Percentiles rank a stretch among this genome's conserved stretches.
phyloP scores from a whole-genome alignment of 2,329 filamentous ascomycete genomes.

The Cercospora sp. region DNA sequence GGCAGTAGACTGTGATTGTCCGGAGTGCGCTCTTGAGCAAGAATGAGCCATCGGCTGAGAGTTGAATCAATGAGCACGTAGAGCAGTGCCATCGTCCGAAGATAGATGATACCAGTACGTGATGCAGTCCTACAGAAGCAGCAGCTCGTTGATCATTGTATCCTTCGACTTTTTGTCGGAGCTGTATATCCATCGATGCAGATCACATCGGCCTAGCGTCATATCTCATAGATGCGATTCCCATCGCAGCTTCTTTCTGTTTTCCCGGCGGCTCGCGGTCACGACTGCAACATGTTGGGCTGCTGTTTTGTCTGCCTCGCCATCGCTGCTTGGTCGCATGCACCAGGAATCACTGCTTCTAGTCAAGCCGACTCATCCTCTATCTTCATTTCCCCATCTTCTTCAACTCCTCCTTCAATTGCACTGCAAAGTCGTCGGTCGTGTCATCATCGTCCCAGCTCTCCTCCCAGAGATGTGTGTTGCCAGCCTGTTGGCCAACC shows the following conservation, averaged over 20 bases:
- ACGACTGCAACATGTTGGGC: neutral
- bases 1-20: conserved; percentile 17
- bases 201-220: conserved; percentile 1
- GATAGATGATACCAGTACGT: neutral
- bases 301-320: neutral
- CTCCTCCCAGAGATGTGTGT: conserved; percentile 91
- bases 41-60: neutral
- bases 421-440: conserved; percentile 91
- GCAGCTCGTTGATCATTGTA: neutral
- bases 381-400: conserved; percentile 70
- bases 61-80: neutral
- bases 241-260: neutral
- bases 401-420: conserved; percentile 92
- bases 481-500: conserved; percentile 63
- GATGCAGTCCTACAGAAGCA: neutral
- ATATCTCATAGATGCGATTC: conserved; percentile 6
- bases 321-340: neutral
- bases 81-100: neutral
- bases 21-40: neutral
- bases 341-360: neutral
- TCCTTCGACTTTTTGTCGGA: neutral
- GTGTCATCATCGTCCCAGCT: conserved; percentile 99
- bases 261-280: neutral
- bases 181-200: neutral
- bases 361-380: neutral